phyloP scores from a whole-genome alignment of 139 green algal species.

The Asterochloris sp. region DNA sequence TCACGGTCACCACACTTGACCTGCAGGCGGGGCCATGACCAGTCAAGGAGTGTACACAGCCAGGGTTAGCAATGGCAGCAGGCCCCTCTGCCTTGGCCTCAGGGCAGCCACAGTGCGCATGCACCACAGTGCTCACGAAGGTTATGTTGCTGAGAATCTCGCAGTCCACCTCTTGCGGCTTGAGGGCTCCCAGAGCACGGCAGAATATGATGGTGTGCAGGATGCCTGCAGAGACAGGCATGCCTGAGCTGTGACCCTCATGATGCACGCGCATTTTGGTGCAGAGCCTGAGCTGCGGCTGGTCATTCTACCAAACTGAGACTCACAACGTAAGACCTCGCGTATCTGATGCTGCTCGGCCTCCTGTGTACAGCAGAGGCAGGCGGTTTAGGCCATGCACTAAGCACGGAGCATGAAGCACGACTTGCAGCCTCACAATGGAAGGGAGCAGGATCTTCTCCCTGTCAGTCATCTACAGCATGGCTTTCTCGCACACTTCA shows the following conservation, averaged over 20 bases:
- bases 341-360: constrained; percentile 70
- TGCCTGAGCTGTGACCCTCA: neutral
- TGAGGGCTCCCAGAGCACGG: constrained; percentile 77
- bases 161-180: constrained; percentile 77
- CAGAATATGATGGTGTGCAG: constrained; percentile 96
- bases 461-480: neutral
- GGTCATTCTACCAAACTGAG: neutral
- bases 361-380: constrained; percentile 44
- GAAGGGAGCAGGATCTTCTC: neutral
- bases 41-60: too few relatives aligned
- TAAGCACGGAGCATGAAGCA: neutral
- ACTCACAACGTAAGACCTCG: constrained; percentile 78
- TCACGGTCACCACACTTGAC: constrained; percentile 68
- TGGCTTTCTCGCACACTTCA: neutral
- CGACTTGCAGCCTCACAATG: neutral
- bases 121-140: constrained; percentile 59
- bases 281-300: neutral
- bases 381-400: neutral
- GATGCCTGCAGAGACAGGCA: constrained; percentile 45
- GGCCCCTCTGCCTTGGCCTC: too few relatives aligned
- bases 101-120: neutral
- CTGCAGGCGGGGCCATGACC: constrained; percentile 32
- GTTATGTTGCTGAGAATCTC: constrained; percentile 89
- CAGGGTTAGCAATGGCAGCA: too few relatives aligned
- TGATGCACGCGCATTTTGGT: neutral